Evolutionary conservation across 345 rosid genomes (phyloP).

Genomic region (Heritiera littoralis): DNA sequence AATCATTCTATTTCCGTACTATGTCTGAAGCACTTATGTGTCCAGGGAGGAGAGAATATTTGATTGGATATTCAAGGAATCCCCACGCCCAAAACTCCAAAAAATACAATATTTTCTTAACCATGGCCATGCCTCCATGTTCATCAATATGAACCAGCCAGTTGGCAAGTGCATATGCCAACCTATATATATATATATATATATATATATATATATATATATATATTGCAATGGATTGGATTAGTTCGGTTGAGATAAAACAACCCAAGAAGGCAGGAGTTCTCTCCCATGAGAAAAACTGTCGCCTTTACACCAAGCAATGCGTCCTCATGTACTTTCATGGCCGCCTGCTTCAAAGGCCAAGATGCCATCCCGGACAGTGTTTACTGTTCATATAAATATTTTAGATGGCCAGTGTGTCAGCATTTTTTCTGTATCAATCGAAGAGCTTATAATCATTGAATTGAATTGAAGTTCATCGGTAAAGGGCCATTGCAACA

Average conservation of each 20-base stretch:
- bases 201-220: too few relatives aligned
- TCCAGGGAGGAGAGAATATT: not conserved
- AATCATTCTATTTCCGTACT: not conserved
- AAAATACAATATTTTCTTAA: not conserved
- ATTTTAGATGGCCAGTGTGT: not conserved
- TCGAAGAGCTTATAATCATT: not conserved
- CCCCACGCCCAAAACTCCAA: not conserved
- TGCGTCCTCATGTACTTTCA: not conserved
- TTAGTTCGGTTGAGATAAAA: not conserved
- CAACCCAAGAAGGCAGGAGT: not conserved
- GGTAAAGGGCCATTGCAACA: too few relatives aligned
- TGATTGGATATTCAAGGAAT: constrained; percentile 14
- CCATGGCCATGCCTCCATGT: not conserved
- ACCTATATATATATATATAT: too few relatives aligned
- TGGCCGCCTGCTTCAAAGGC: not conserved
- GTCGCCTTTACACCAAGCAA: constrained; percentile 1
- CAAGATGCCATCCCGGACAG: not conserved
- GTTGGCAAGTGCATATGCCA: not conserved
- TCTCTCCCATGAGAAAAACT: not conserved
- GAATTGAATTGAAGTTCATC: not conserved
- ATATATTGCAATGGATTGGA: not conserved
- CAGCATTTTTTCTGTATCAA: not conserved
- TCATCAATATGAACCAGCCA: not conserved
- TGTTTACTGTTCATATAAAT: not conserved
- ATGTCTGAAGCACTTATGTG: not conserved